Evolutionary conservation across 1,284 basidiomycete genomes (phyloP).

Genomic region (Stereum hirsutum): DNA sequence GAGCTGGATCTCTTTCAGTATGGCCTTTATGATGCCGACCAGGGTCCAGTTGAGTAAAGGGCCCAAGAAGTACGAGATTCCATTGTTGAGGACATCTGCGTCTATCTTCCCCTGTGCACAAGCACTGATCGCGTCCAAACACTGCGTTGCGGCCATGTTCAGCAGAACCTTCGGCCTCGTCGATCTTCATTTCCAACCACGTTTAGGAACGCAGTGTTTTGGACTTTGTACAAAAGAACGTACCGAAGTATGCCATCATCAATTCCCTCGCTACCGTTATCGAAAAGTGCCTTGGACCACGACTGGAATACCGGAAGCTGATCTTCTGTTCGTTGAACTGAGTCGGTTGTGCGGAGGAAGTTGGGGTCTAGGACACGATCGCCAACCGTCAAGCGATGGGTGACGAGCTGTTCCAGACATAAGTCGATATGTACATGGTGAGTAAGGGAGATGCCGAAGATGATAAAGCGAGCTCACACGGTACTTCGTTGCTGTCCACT

Average conservation of each 20-base stretch:
- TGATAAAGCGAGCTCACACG: constrained; percentile 26
- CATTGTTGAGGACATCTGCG: constrained; percentile 56
- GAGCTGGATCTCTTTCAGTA: constrained; percentile 51
- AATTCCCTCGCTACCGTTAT: constrained; percentile 68
- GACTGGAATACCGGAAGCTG: constrained; percentile 40
- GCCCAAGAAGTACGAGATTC: constrained; percentile 67
- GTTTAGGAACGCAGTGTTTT: neutral
- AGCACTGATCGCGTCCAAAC: constrained; percentile 49
- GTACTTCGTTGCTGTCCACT: constrained; percentile 52
- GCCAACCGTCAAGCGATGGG: constrained; percentile 24
- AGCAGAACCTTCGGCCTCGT: constrained; percentile 62
- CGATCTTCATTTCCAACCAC: constrained; percentile 31
- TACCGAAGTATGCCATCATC: constrained; percentile 73
- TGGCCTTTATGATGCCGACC: constrained; percentile 55
- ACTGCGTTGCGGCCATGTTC: constrained; percentile 55
- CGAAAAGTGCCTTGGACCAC: constrained; percentile 74
- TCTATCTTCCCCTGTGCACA: constrained; percentile 47
- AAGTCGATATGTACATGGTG: neutral
- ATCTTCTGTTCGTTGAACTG: constrained; percentile 30
- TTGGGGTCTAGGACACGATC: constrained; percentile 35
- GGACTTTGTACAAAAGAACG: constrained; percentile 5
- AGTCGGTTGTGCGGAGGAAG: constrained; percentile 41
- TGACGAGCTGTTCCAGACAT: constrained; percentile 15
- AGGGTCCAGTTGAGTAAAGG: constrained; percentile 73
- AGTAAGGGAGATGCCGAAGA: too few species aligned